Evolutionary conservation across 1,139 yeast species (phyloP).

Genomic region (Candida freyschussii): DNA sequence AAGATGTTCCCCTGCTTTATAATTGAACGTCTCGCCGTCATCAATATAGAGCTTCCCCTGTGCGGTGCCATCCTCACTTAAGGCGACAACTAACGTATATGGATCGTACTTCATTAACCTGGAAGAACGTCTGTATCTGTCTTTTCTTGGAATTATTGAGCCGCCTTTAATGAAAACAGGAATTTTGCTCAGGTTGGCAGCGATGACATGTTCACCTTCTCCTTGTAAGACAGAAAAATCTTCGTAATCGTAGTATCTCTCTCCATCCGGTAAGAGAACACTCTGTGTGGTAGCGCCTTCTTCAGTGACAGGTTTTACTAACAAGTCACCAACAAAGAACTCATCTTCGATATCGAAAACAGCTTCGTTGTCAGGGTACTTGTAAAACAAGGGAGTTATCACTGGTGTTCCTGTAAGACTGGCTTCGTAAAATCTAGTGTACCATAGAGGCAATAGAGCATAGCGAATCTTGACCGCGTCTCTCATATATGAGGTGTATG

Average conservation of each 20-base stretch:
- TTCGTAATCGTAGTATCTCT: slow-evolving; percentile 54
- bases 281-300: slow-evolving; percentile 42
- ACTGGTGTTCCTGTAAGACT: slow-evolving; percentile 64
- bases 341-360: slow-evolving; percentile 71
- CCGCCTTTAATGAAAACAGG: slow-evolving; percentile 83
- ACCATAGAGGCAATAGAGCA: slow-evolving; percentile 67
- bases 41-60: slow-evolving; percentile 64
- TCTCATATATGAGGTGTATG: slow-evolving; percentile 60
- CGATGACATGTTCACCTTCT: slow-evolving; percentile 33
- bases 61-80: slow-evolving; percentile 47
- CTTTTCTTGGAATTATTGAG: slow-evolving; percentile 59
- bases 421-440: slow-evolving; percentile 73
- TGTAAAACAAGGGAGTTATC: slow-evolving; percentile 70
- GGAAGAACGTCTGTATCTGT: slow-evolving; percentile 75
- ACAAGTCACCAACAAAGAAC: slow-evolving; percentile 75
- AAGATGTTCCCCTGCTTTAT: slow-evolving; percentile 45
- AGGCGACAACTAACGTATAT: slow-evolving; percentile 66
- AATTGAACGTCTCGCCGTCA: slow-evolving; percentile 73
- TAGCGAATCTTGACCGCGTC: slow-evolving; percentile 74
- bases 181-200: slow-evolving; percentile 54
- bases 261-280: slow-evolving; percentile 62
- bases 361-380: slow-evolving; percentile 46
- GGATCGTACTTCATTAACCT: slow-evolving; percentile 79
- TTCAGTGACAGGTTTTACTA: slow-evolving; percentile 78
- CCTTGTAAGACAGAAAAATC: slow-evolving; percentile 38